Conservation (phyloP, 2,329 filamentous ascomycete genomes). For the Laburnicola sp. region DNA sequence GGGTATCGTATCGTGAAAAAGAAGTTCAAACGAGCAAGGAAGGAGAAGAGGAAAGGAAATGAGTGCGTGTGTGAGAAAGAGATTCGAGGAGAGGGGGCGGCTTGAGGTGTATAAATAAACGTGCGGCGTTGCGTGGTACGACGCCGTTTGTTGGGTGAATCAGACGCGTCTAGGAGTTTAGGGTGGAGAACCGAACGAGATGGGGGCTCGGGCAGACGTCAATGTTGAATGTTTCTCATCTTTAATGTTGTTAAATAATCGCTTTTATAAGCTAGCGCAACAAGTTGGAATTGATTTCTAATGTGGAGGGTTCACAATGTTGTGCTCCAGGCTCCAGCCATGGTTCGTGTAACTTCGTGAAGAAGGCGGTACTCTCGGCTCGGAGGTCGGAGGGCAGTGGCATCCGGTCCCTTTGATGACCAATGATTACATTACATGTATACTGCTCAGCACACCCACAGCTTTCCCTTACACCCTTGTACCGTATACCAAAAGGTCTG, state of each 20-base stretch:
- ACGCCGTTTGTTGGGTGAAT: not conserved
- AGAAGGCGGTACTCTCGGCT: too few relatives aligned
- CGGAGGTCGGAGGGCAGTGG: too few relatives aligned
- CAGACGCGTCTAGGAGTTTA: not conserved
- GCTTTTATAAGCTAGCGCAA: not conserved
- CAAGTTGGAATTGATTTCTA: too few relatives aligned
- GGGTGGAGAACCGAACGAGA: not conserved
- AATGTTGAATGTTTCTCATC: not conserved
- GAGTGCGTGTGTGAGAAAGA: not conserved
- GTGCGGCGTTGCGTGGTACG: too few relatives aligned
- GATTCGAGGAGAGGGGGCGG: too few relatives aligned
- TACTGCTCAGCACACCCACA: too few relatives aligned
- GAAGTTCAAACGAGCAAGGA: constrained; percentile 4
- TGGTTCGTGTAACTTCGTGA: too few relatives aligned
- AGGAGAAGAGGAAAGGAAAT: not conserved
- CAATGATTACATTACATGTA: too few relatives aligned
- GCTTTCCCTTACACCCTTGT: too few relatives aligned
- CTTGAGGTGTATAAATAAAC: too few relatives aligned
- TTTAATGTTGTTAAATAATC: not conserved
- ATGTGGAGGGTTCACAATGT: constrained; percentile 3
- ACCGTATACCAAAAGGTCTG: too few relatives aligned
- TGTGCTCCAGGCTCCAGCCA: not conserved
- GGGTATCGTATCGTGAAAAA: constrained; percentile 13
- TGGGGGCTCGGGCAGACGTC: not conserved
- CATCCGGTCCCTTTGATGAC: too few relatives aligned